Evolutionary conservation across 1,284 basidiomycete species (phyloP).

Genomic region (Rhizoctonia solani): DNA sequence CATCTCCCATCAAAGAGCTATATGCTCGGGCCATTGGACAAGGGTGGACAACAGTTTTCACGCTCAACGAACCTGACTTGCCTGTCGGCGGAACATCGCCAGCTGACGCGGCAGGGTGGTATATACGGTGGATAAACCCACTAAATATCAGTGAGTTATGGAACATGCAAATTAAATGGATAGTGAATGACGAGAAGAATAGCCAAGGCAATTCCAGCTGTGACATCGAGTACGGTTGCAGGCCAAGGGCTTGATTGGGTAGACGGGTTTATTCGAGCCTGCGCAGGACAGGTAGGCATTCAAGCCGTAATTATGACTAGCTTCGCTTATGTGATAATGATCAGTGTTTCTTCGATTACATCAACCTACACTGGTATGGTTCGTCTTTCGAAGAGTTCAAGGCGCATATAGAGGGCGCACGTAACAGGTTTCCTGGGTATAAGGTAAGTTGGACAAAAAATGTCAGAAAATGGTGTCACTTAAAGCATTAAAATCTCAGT

Average conservation of each 20-base stretch:
- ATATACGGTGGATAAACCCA: conserved; percentile 7
- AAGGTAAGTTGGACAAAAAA: not conserved
- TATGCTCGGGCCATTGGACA: conserved; percentile 5
- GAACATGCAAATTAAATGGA: not conserved
- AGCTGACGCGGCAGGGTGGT: not conserved
- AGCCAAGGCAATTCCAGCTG: conserved; percentile 29
- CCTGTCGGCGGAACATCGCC: conserved; percentile 1
- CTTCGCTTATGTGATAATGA: not conserved
- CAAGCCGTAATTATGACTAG: not conserved
- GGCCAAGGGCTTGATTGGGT: conserved; percentile 13
- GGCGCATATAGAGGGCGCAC: conserved; percentile 10
- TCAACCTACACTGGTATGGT: conserved; percentile 26
- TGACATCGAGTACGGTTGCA: conserved; percentile 12
- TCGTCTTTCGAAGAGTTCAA: conserved; percentile 1
- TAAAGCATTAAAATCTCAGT: not conserved
- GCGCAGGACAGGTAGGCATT: not conserved
- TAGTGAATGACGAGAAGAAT: not conserved
- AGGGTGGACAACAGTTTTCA: conserved; percentile 22
- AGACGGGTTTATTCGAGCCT: conserved; percentile 8
- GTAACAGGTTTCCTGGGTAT: conserved; percentile 7
- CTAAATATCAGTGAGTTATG: conserved; percentile 17
- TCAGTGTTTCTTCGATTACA: conserved; percentile 24
- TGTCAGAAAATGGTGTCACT: not conserved
- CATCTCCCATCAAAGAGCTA: conserved; percentile 23
- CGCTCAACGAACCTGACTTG: conserved; percentile 31